Evolutionary conservation across 805 yeast genomes (phyloP), one percentile per base, ranked within the genome.

Genomic region (Vanderwaltozyma yarrowii): DNA sequence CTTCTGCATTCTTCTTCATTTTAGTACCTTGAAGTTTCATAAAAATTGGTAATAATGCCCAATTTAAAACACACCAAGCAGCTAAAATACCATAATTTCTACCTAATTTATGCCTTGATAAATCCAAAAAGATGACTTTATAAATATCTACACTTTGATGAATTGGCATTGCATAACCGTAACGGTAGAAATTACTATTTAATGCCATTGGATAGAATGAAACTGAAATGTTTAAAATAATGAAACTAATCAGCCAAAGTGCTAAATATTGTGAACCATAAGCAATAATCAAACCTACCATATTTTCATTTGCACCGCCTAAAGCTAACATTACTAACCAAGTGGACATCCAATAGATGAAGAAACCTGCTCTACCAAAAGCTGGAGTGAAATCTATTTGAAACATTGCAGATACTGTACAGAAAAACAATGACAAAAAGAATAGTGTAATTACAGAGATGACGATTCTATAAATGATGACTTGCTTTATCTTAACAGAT

Each of bases 271-370:
- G 82, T 1, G 92, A 89, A 36, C 65, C 65, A n/a, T 64, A 39
- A 7, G 77, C 60, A 35, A 78, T 61, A 4, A 71, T 51, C 7
- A 80, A 24, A 55, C 75, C 53, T 0, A 78, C 75, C 45, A 71
- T 61, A 44, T 78, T 74, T 56, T 84, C 92, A 51, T 78, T 80
- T 17, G 80, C 78, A 34, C 81, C 74, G 42, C 92, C 94, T 21
- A 81, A 80, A 0, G 88, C 83, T 44, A 76, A 61, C 84, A 83
- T 78, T 5, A 84, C 72, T 35, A 83, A 47, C 54, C 64, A 84
- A 4, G 77, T 67, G 16, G 76, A 46, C 73, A 78, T 68, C 94
- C 94, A 84, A 46, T 71, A 73, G 1, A 83, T 78, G 30, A 83
- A 70, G 57, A 82, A 83, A 0, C 94, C 94, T 9, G 77, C 74